Percentiles rank a stretch among this genome's conserved stretches.
Evolutionary conservation across 2,329 filamentous ascomycete genomes (phyloP).

Genomic region (Aspergillus ochraceoroseus): DNA sequence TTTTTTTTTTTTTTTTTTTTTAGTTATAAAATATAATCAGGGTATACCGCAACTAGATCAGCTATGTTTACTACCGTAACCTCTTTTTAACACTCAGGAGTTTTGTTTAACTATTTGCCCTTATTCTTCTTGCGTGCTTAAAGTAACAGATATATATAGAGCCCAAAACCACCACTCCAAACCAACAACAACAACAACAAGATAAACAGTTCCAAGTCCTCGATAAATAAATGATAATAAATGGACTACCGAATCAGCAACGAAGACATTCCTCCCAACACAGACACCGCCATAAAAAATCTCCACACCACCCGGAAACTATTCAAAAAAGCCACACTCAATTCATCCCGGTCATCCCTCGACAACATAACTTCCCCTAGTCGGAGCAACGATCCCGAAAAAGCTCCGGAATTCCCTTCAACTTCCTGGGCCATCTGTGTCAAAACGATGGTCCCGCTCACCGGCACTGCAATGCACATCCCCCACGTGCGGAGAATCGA

Average conservation of each 20-base stretch:
- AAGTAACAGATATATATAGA: too few species aligned
- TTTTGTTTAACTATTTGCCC: too few species aligned
- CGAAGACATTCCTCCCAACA: constrained; percentile 22
- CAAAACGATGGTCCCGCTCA: constrained; percentile 41
- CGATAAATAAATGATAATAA: too few species aligned
- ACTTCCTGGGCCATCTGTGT: constrained; percentile 33
- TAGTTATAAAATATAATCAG: too few species aligned
- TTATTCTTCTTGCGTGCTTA: too few species aligned
- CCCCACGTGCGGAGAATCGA: constrained; percentile 41
- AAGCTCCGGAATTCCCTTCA: constrained; percentile 18
- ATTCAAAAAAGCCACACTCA: constrained; percentile 17
- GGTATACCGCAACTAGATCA: too few species aligned
- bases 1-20: too few species aligned
- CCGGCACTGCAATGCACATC: constrained; percentile 44
- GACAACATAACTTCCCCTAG: constrained; percentile 15
- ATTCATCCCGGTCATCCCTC: constrained; percentile 20
- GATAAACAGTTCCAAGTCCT: too few species aligned
- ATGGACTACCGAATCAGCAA: constrained; percentile 8
- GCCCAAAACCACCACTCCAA: too few species aligned
- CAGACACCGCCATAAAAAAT: constrained; percentile 25
- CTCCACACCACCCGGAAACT: constrained; percentile 28
- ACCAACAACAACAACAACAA: too few species aligned
- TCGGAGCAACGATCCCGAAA: constrained; percentile 6
- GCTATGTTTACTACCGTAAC: too few species aligned
- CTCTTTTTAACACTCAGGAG: too few species aligned